Evolutionary conservation across 1,284 basidiomycete genomes (phyloP).

Genomic region (Austroboletus novae-zelandiae): DNA sequence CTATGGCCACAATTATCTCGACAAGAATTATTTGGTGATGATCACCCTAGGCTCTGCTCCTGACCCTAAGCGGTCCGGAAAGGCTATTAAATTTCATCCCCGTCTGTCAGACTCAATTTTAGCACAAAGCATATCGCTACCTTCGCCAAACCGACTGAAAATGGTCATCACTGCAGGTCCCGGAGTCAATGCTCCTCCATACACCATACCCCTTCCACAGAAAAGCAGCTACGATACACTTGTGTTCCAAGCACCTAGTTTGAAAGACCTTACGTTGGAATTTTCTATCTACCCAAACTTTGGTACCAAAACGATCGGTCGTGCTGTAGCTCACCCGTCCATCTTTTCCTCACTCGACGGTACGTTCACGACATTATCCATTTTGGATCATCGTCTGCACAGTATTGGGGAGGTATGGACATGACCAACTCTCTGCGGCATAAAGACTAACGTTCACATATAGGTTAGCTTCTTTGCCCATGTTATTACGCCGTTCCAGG

Average conservation of each 20-base stretch:
- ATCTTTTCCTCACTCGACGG: conserved; percentile 64
- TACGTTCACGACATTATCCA: conserved; percentile 56
- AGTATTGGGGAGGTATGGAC: conserved; percentile 84
- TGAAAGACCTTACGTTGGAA: conserved; percentile 81
- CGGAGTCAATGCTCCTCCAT: conserved; percentile 81
- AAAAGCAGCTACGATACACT: conserved; percentile 81
- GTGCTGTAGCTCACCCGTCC: conserved; percentile 84
- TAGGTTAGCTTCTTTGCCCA: conserved; percentile 89
- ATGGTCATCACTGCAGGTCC: conserved; percentile 86
- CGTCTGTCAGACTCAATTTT: conserved; percentile 65
- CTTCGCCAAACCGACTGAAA: conserved; percentile 84
- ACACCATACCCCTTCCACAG: conserved; percentile 85
- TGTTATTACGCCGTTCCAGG: conserved; percentile 88
- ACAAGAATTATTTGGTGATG: conserved; percentile 86
- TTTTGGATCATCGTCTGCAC: conserved; percentile 91
- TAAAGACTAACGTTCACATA: conserved; percentile 13
- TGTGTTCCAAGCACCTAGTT: conserved; percentile 74
- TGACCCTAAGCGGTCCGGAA: conserved; percentile 24
- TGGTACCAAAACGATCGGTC: conserved; percentile 96
- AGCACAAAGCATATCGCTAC: conserved; percentile 43
- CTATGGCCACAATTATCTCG: conserved; percentile 90
- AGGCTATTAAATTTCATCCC: conserved; percentile 63
- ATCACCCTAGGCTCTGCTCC: conserved; percentile 72
- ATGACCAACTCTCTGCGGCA: not conserved
- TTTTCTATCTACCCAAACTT: conserved; percentile 98